Evolutionary conservation across 192 early-diverging fungal genomes (phyloP), one percentile per base, ranked within the genome.

Genomic region (Backusella parvicylindrica): DNA sequence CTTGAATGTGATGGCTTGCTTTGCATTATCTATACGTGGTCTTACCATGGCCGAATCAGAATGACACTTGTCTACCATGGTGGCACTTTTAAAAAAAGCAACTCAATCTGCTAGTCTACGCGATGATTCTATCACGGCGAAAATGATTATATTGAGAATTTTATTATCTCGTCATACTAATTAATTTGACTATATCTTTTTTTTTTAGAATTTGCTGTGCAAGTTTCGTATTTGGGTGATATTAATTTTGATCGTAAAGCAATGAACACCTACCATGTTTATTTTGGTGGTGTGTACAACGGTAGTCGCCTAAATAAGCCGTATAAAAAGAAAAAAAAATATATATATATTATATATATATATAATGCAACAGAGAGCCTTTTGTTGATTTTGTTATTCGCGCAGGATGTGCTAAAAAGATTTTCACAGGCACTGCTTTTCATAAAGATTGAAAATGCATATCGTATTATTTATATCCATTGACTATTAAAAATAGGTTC

Each of bases 381-480:
- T 97, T 97, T 88, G 95, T 95, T 47, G 95, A 97, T 83, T 98
- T 92, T 89, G 92, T 94, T 73, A 94, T 97, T 79, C 88, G 95
- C 79, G 89, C 84, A 60, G 92, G 92, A 18, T 90, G 92, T 74
- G 87, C 96, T 67, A 95, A 93, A 78, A 88, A 83, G 43, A 93
- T 89, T n/a, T 81, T 85, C 67, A 85, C 87, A 47, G 91, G 89
- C 73, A 89, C 84, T 83, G 88, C 91, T 79, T 94, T 93, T 83
- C 91, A 94, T 78, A 47, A 47, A 47, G 43, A 3, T 6, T 47
- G 43, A 47, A 47, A 1, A 47, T 18, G 16, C 18, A 47, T 18
- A 47, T 47, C 16, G 18, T 6, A n/a, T 3, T n/a, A 5, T 6
- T n/a, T 15, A 0, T 41, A 41, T 41, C 13, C 13, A 41, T 41